Percentiles rank a stretch among this genome's conserved stretches.
phyloP scores from a whole-genome alignment of 2,329 filamentous ascomycete species.

The Colletotrichum destructivum region DNA sequence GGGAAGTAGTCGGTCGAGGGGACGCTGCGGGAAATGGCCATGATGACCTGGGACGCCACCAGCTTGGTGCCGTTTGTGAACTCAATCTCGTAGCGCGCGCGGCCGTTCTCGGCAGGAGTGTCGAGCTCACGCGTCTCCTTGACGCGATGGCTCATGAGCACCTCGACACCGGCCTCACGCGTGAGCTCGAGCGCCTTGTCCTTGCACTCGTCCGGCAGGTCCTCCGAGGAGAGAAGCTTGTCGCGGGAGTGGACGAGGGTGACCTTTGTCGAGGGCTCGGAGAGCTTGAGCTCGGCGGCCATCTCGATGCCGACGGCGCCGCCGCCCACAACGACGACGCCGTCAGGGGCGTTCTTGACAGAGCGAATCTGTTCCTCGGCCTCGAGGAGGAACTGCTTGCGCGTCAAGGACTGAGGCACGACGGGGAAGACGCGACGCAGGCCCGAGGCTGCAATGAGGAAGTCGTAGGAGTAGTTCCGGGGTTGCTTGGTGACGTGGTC shows the following conservation, averaged over 20 bases:
- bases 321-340: conserved; percentile 82
- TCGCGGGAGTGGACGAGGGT: conserved; percentile 81
- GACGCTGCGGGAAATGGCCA: conserved; percentile 75
- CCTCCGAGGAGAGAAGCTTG: conserved; percentile 80
- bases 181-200: conserved; percentile 72
- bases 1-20: conserved; percentile 78
- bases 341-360: conserved; percentile 66
- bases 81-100: conserved; percentile 62
- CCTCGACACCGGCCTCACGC: conserved; percentile 74
- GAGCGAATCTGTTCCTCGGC: conserved; percentile 71
- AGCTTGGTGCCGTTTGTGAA: conserved; percentile 74
- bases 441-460: conserved; percentile 80
- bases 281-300: conserved; percentile 81
- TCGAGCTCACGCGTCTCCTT: conserved; percentile 62
- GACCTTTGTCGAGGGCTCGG: conserved; percentile 76
- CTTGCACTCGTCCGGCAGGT: conserved; percentile 79
- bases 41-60: conserved; percentile 75
- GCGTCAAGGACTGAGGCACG: conserved; percentile 76
- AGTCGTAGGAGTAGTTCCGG: conserved; percentile 75
- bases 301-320: conserved; percentile 87
- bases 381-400: conserved; percentile 76
- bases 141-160: conserved; percentile 74
- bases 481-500: conserved; percentile 61
- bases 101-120: conserved; percentile 55
- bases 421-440: conserved; percentile 80